Evolutionary conservation across 2,329 filamentous ascomycete genomes (phyloP), one percentile per base, ranked within the genome.

Genomic region (Ophiostoma ulmi): DNA sequence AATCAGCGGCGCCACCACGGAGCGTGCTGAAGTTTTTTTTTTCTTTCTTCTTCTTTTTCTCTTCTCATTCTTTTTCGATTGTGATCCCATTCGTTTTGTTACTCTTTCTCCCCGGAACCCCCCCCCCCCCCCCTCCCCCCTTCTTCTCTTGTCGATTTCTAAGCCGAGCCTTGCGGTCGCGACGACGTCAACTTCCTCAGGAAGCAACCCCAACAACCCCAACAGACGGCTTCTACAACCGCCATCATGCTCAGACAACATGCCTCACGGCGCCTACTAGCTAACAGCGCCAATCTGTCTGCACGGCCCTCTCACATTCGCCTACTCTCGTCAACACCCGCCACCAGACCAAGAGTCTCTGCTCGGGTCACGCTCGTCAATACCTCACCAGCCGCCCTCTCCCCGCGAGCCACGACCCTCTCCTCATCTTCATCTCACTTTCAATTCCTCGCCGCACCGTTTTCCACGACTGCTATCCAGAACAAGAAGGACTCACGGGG

Each of bases 201-300:
- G 36, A 20, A 58, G 20, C 67, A 22, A 31, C 17, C 14, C 13
- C 66, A 26, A 52, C 17, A 20, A 17, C 31, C 13, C 35, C 31
- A 22, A 36, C 69, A 31, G 10, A 17, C 44, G 44, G 44, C 44
- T 48, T 48, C 44, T 48, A 48, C 44, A 48, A 48, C 55, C 68
- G 64, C 70, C 73, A 72, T 11, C 13, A 75, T 75, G 74, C 70
- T 75, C 13, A 64, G 74, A 65, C 74, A 74, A 73, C 70, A 73
- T 69, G 72, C 73, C 65, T 71, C 70, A 31, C 70, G 72, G 69
- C 74, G 70, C 36, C 70, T 75, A 10, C 39, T 73, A 48, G 72
- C 69, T 55, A 48, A n/a, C 31, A 68, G 72, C 64, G 48, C 67
- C 14, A 35, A 70, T 6, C 58, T 38, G 1, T 69, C 36, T 11